Conservation (phyloP, 2,329 filamentous ascomycete species). For the Byssothecium circinans region DNA sequence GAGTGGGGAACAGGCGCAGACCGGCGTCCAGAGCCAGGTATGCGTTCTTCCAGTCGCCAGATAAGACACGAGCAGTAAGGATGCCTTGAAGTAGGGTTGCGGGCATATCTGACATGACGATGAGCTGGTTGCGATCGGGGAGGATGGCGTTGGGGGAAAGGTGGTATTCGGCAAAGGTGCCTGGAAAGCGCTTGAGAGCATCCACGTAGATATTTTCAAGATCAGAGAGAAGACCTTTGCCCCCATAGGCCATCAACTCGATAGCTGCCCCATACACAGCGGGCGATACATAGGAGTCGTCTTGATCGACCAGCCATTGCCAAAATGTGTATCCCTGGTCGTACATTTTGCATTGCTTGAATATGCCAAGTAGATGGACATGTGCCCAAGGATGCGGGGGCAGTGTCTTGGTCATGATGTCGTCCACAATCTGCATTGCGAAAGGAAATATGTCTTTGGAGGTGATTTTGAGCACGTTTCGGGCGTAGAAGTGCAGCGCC, state of each 20-base stretch:
- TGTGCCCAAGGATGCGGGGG: constrained; percentile 43
- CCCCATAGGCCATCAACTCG: constrained; percentile 50
- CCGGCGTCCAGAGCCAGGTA: constrained; percentile 55
- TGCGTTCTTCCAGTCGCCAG: constrained; percentile 50
- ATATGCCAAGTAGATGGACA: constrained; percentile 52
- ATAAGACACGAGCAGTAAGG: constrained; percentile 49
- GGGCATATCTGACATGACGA: constrained; percentile 41
- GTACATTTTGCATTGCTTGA: constrained; percentile 49
- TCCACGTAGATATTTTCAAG: constrained; percentile 51
- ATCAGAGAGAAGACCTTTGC: constrained; percentile 40
- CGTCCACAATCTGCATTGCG: constrained; percentile 43
- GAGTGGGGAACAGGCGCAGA: constrained; percentile 50
- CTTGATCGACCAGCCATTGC: constrained; percentile 50
- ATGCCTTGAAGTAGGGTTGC: constrained; percentile 53
- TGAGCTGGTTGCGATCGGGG: constrained; percentile 43
- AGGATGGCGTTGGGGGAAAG: constrained; percentile 51
- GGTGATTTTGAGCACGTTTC: constrained; percentile 16
- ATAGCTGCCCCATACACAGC: constrained; percentile 54
- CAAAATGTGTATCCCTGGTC: constrained; percentile 48
- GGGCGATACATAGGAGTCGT: constrained; percentile 45
- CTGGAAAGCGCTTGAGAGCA: constrained; percentile 52
- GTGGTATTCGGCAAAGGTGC: constrained; percentile 51
- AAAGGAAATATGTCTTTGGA: constrained; percentile 27
- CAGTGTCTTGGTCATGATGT: constrained; percentile 41
- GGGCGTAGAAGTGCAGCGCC: constrained; percentile 41